Base-by-base conservation (phyloP, 768 basidiomycete species). In the Coprinopsis sp. region DNA sequence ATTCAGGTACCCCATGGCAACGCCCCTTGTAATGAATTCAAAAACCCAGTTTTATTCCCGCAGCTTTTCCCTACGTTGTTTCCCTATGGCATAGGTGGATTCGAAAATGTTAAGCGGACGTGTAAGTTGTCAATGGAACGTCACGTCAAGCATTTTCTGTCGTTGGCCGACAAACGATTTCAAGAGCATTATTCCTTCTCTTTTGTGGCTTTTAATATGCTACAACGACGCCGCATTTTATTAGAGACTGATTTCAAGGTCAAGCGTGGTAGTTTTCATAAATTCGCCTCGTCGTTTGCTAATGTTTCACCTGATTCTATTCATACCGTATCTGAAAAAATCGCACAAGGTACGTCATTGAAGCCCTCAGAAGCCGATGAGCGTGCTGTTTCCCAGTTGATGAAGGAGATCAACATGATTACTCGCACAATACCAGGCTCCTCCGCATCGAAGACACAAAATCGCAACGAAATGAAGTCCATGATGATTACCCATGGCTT, bases 41-140 rank as follows among this genome's bases (percentile, higher is more conserved):
- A 50, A 25, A 69, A 73, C 49, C 63, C 64, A 1, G 6, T 33
- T 6, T 33, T 74, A n/a, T 67, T 76, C 36, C 69, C 70, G 1
- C 60, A 56, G 48, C 62, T 71, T 14, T 74, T 68, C 54, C 71
- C 73, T 2, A 68, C 69, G 0, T 43, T 76, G 1, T 74, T 65
- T 56, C 72, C 72, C 0, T 74, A 64, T 54, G 70, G 74, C 0
- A 49, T 65, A 18, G 70, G 73, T 1, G 72, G 73, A 1, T 68
- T 71, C 49, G 65, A 75, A 46, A 56, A 76, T 48, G 14, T 11
- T 1, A 18, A 31, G 6, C 34, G 68, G 0, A 16, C 1, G 1
- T 21, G 16, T 0, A 6, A 36, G 1, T 6, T 74, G 0, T 61
- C 61, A 2, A 46, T 74, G 31, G 57, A 67, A 36, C 30, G 47